Conservation (phyloP, 2,329 filamentous ascomycete species). For the Diaporthe citrichinensis region DNA sequence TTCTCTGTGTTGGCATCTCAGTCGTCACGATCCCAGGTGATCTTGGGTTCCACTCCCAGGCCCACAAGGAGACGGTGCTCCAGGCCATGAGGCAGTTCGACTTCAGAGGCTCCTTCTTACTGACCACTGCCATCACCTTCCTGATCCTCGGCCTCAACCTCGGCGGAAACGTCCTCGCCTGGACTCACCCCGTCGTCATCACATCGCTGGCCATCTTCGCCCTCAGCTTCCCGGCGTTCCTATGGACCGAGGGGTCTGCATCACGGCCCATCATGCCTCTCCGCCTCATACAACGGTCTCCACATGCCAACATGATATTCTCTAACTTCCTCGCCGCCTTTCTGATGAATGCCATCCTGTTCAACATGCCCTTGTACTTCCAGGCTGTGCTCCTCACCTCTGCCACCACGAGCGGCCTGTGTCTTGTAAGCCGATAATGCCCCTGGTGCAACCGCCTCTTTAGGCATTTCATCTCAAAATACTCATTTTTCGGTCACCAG, state of each 20-base stretch:
- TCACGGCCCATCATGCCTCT: constrained; percentile 73
- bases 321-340: constrained; percentile 67
- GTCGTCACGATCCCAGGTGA: constrained; percentile 64
- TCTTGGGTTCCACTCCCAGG: constrained; percentile 60
- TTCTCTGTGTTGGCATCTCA: constrained; percentile 62
- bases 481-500: background rate
- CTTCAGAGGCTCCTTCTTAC: constrained; percentile 65
- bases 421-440: constrained; percentile 63
- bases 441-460: background rate
- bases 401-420: constrained; percentile 80
- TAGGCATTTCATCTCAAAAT: too few species aligned
- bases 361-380: constrained; percentile 81
- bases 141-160: constrained; percentile 73
- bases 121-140: constrained; percentile 68
- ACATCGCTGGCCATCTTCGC: constrained; percentile 63
- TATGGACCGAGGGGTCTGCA: constrained; percentile 66
- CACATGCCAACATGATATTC: constrained; percentile 71
- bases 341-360: constrained; percentile 69
- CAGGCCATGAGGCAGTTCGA: constrained; percentile 71
- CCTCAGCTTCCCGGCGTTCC: constrained; percentile 63
- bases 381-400: constrained; percentile 80
- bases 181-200: constrained; percentile 72
- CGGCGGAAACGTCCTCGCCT: constrained; percentile 74
- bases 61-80: constrained; percentile 58
- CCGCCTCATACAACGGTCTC: constrained; percentile 62